Conservation (phyloP, 2,329 filamentous ascomycete genomes). For the Neofusicoccum sp. region DNA sequence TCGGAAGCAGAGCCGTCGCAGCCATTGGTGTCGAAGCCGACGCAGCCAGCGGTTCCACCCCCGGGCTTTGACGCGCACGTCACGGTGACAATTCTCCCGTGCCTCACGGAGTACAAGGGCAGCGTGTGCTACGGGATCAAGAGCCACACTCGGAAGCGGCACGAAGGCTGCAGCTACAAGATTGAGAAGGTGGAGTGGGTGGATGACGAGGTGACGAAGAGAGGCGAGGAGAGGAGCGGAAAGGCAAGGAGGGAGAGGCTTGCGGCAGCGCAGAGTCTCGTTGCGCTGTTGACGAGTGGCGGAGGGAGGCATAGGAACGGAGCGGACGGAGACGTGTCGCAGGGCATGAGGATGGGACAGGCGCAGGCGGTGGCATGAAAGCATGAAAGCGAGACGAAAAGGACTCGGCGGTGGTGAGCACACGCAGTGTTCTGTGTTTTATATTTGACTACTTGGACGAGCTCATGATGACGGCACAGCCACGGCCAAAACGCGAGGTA, state of each 20-base stretch:
- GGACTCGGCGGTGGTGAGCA: background rate
- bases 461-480: slow-evolving; percentile 3
- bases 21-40: slow-evolving; percentile 37
- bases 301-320: slow-evolving; percentile 25
- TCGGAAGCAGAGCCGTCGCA: slow-evolving; percentile 42
- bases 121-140: slow-evolving; percentile 77
- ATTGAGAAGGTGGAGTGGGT: slow-evolving; percentile 82
- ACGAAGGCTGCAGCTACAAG: slow-evolving; percentile 89
- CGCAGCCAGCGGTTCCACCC: slow-evolving; percentile 61
- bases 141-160: slow-evolving; percentile 72
- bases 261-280: slow-evolving; percentile 31
- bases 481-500: slow-evolving; percentile 13
- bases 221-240: slow-evolving; percentile 38
- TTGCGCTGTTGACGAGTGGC: slow-evolving; percentile 30
- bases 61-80: slow-evolving; percentile 78
- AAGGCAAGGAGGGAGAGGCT: slow-evolving; percentile 37
- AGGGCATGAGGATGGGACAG: slow-evolving; percentile 11
- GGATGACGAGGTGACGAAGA: slow-evolving; percentile 60
- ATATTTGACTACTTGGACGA: background rate
- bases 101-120: slow-evolving; percentile 71
- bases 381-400: background rate
- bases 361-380: slow-evolving; percentile 17
- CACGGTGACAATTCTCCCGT: slow-evolving; percentile 78
- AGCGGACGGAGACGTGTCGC: background rate
- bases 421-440: background rate